Evolutionary conservation across 1,139 yeast species (phyloP).

Genomic region (Torulaspora globosa): DNA sequence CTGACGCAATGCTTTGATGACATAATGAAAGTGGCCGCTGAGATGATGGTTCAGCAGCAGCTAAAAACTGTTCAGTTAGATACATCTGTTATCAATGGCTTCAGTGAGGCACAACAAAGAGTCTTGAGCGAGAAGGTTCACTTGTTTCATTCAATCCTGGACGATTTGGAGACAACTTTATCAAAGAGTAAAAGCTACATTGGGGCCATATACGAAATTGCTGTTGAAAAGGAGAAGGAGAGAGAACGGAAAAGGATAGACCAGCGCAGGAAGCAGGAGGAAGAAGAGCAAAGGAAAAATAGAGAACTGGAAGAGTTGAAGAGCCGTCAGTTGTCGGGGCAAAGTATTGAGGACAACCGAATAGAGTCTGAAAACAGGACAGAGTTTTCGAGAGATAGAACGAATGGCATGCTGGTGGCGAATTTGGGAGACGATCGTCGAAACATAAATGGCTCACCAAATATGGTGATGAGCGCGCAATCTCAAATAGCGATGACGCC

Average conservation of each 20-base stretch:
- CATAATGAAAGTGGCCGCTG: conserved; percentile 33
- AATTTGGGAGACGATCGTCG: conserved; percentile 15
- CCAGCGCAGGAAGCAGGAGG: conserved; percentile 22
- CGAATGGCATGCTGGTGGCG: conserved; percentile 22
- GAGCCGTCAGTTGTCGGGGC: conserved; percentile 16
- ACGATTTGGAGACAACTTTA: conserved; percentile 39
- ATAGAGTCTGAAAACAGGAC: conserved; percentile 5
- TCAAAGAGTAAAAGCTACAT: conserved; percentile 37
- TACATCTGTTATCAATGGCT: conserved; percentile 29
- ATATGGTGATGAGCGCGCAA: conserved; percentile 9
- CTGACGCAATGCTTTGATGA: conserved; percentile 36
- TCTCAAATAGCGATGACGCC: conserved; percentile 11
- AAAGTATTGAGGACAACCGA: conserved; percentile 16
- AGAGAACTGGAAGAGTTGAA: conserved; percentile 15
- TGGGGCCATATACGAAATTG: conserved; percentile 30
- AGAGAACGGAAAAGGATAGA: conserved; percentile 31
- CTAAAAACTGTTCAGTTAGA: conserved; percentile 35
- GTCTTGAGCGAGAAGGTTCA: conserved; percentile 30
- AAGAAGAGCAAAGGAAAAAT: conserved; percentile 22
- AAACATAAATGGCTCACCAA: conserved; percentile 7
- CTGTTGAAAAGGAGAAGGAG: conserved; percentile 24
- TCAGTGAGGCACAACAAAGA: conserved; percentile 26
- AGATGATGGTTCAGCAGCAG: conserved; percentile 37
- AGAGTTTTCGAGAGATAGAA: conserved; percentile 21
- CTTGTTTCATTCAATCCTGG: conserved; percentile 36